Conservation (phyloP, 1,139 yeast genomes). For the Geotrichum klebahnii region DNA sequence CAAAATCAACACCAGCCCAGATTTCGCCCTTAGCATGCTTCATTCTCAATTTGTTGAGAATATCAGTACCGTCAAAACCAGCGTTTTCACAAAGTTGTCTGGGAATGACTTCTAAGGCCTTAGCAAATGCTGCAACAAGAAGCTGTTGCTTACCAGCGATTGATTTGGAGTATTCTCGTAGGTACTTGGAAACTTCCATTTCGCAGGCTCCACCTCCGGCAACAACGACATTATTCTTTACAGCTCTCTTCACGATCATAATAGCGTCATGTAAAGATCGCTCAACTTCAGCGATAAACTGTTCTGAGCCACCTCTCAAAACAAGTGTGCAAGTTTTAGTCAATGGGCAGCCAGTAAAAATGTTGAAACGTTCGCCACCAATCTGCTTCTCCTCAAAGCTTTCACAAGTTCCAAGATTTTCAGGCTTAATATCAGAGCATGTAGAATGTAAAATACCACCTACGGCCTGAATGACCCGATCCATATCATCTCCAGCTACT, state of each 20-base stretch:
- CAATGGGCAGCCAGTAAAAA: constrained; percentile 87
- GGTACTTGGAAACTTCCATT: constrained; percentile 87
- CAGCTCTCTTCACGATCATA: constrained; percentile 95
- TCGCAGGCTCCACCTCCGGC: constrained; percentile 99
- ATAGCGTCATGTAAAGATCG: constrained; percentile 96
- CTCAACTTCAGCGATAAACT: constrained; percentile 96
- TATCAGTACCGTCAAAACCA: constrained; percentile 92
- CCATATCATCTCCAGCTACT: constrained; percentile 83
- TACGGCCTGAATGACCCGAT: constrained; percentile 86
- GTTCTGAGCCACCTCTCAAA: constrained; percentile 97
- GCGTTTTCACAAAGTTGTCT: constrained; percentile 97
- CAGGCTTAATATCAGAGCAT: constrained; percentile 65
- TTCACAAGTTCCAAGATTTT: constrained; percentile 82
- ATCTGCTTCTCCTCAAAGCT: constrained; percentile 88
- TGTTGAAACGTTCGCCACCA: constrained; percentile 90
- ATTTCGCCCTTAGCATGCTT: constrained; percentile 89
- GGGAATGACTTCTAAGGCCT: constrained; percentile 92
- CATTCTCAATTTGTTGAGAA: constrained; percentile 84
- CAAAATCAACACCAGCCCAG: constrained; percentile 92
- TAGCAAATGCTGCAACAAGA: constrained; percentile 85
- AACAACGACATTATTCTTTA: constrained; percentile 78
- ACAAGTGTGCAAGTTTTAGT: constrained; percentile 91
- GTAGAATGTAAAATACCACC: constrained; percentile 92
- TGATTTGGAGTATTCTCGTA: constrained; percentile 80
- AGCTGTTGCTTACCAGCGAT: constrained; percentile 96